A percentile compares a stretch with the other conserved stretches of the same genome.
These are phyloP conservation scores for Lactarius pseudohatsudake DNA, from an alignment of 768 basidiomycete genomes.

Conservation along the genomic window DNA sequence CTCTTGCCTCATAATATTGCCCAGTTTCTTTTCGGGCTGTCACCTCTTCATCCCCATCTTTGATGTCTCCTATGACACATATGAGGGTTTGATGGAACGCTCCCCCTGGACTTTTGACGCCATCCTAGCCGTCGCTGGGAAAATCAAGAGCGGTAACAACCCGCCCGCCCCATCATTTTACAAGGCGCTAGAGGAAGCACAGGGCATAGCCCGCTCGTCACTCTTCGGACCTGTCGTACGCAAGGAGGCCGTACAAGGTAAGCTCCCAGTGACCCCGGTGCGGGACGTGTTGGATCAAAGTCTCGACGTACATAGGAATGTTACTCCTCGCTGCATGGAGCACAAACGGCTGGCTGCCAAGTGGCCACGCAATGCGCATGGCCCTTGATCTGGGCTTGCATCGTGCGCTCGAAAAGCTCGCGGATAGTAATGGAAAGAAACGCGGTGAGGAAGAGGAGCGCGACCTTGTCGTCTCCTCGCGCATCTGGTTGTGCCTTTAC, in stretches of 20 bases:
- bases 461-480: slow-evolving; percentile 86
- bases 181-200: slow-evolving; percentile 90
- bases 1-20: slow-evolving; percentile 32
- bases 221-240: slow-evolving; percentile 91
- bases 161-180: slow-evolving; percentile 85
- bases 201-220: slow-evolving; percentile 91
- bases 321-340: slow-evolving; percentile 90
- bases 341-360: slow-evolving; percentile 92
- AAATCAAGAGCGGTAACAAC: slow-evolving; percentile 88
- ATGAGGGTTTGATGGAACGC: slow-evolving; percentile 87
- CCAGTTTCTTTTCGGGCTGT: slow-evolving; percentile 92
- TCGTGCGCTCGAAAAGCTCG: slow-evolving; percentile 87
- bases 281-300: background rate
- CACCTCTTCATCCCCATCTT: slow-evolving; percentile 96
- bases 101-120: slow-evolving; percentile 96
- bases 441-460: slow-evolving; percentile 81
- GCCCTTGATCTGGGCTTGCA: slow-evolving; percentile 92
- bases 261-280: slow-evolving; percentile 26
- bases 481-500: slow-evolving; percentile 93
- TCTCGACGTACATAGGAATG: slow-evolving; percentile 59
- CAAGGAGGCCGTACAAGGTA: slow-evolving; percentile 93
- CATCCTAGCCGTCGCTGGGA: slow-evolving; percentile 87
- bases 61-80: slow-evolving; percentile 90
- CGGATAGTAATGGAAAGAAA: slow-evolving; percentile 65
- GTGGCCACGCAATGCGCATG: slow-evolving; percentile 96